Base-by-base conservation (phyloP, 768 basidiomycete genomes). In the Collybia sp. region DNA sequence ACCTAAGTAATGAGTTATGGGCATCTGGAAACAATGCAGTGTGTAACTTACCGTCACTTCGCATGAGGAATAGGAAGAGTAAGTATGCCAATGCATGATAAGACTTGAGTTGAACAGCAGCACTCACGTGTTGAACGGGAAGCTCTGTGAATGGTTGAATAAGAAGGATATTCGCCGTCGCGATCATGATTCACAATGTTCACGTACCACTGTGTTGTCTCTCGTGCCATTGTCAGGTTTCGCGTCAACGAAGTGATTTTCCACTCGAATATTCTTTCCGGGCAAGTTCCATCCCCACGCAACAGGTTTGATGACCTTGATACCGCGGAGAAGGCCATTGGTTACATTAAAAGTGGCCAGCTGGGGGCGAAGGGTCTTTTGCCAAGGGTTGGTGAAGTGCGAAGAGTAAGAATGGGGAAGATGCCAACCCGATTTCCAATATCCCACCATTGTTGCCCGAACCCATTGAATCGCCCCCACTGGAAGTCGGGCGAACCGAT, bases 361-460 rank as follows among this genome's bases (percentile, higher is more conserved):
- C 49, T 77, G 73, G 16, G 75, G 75, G 15, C 73, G 65, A 30
- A 69, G 64, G 9, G 55, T 63, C 67, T 69, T 32, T 1, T 41
- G 31, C 43, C 47, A 4, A 11, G 16, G 43, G 42, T 38, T 30
- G 30, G 34, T 35, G 19, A 17, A 37, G 40, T 9, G 20, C 17
- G 3, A 13, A 39, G 12, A 8, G 32, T 30, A 25, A 43, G 13
- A 16, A 32, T n/a, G 10, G 10, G 17, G n/a, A 13, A 3, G 35
- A 12, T 11, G 54, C 67, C 44, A 43, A 73, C 72, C 32, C 62
- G 56, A 45, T 69, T 72, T 16, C 70, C 70, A 42, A 67, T 59
- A 45, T 75, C 65, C 73, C 74, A 75, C 73, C 73, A 76, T 48
- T 72, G 69, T 49, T 75, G 68, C n/a, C 75, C 73, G 47, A 69